Base-by-base conservation (phyloP, 2,329 filamentous ascomycete genomes). In the Pezicula radicicola region DNA sequence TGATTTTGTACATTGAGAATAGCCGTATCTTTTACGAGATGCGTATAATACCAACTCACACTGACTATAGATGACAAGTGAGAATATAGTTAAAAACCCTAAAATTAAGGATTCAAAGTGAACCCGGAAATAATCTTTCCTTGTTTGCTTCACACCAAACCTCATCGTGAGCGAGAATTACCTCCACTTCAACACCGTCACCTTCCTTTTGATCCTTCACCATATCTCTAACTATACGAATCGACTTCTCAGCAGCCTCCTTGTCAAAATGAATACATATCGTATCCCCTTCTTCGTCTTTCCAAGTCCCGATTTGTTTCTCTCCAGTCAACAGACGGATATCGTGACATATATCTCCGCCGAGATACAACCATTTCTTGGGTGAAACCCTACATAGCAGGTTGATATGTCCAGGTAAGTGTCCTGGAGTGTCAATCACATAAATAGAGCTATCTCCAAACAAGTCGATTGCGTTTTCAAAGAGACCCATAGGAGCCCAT, bases 261-360 rank as follows among this genome's bases (percentile, higher is more conserved):
- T 70, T 75, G 62, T 81, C 69, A 9, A 73, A 67, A 66, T 81
- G 78, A 45, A 81, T 77, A 57, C 77, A 79, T 44, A 75, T 65
- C 49, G 65, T 42, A 3, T 69, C 68, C 1, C 77, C 76, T 19
- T 64, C 65, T 2, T 69, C 70, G 55, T 78, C 73, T 44, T 73
- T 68, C 63, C 76, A 81, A 49, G 73, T 62, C 2, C 77, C 79
- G 48, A 83, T 77, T 0, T 68, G 73, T 55, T 72, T 77, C 60
- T 81, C 77, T 0, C 77, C 76, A 1, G 65, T 73, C 61, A 82
- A 61, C 2, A 82, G 70, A 37, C 79, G 61, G 1, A 65, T 64
- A 59, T 82, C 77, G 56, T 83, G 79, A 54, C 75, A 82, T 30
- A 74, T 74, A 58, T 83, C 79, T 0, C 77, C 79, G 7, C 72